A percentile compares a stretch with the other conserved stretches of the same genome.
These are phyloP conservation scores for Saturnispora ahearnii DNA, from an alignment of 805 yeast genomes.

Conservation along the genomic window DNA sequence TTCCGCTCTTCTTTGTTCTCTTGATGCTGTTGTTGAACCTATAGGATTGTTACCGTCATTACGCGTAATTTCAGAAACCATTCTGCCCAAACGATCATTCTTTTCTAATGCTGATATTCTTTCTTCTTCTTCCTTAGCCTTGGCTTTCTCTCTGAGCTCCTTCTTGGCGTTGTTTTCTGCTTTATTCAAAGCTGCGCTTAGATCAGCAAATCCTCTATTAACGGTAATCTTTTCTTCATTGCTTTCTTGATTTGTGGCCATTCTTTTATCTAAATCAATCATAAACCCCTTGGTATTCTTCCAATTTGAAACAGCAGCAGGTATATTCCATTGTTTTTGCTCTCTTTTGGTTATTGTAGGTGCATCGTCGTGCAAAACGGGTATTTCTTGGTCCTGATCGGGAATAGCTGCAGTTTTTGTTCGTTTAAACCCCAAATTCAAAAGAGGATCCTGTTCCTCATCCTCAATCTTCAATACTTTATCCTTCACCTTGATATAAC, in stretches of 20 bases:
- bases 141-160: constrained; percentile 43
- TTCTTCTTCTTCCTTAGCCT: constrained; percentile 39
- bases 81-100: constrained; percentile 40
- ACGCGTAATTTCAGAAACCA: constrained; percentile 38
- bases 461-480: constrained; percentile 59
- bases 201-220: constrained; percentile 45
- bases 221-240: constrained; percentile 36
- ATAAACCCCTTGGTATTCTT: constrained; percentile 88
- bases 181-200: constrained; percentile 62
- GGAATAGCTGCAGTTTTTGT: constrained; percentile 53
- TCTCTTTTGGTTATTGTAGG: constrained; percentile 58
- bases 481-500: constrained; percentile 24
- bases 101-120: constrained; percentile 31
- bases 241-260: constrained; percentile 36
- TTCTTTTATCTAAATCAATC: constrained; percentile 68
- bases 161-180: constrained; percentile 58
- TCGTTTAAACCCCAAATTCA: constrained; percentile 68
- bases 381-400: constrained; percentile 48
- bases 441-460: constrained; percentile 70
- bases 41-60: constrained; percentile 12
- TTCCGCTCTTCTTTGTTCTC: constrained; percentile 35
- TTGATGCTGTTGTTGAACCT: constrained; percentile 22
- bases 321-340: constrained; percentile 75
- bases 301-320: constrained; percentile 91
- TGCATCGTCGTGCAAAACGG: constrained; percentile 54